Evolutionary conservation across 352 stramenopile genomes (phyloP), one percentile per base, ranked within the genome.

Genomic region (Phytophthora foliorum): DNA sequence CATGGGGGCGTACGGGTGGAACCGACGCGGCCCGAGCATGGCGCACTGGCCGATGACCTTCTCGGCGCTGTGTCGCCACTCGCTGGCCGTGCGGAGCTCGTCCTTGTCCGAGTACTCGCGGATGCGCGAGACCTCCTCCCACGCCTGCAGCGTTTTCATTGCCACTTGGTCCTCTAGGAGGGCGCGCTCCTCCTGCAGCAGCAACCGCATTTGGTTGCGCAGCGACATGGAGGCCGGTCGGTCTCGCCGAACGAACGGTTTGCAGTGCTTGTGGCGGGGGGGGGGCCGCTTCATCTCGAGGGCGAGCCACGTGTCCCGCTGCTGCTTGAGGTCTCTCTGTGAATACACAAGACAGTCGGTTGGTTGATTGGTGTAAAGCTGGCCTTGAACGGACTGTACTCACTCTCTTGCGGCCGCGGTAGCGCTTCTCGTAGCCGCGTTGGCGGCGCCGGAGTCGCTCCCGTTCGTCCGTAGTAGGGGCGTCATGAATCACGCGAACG

Each of bases 361-460:
- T 57, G 32, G 24, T 63, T 63, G 60, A 24, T 45, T 45, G 17
- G n/a, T 14, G 19, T 8, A 25, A 27, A 48, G 19, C 41, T 48
- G n/a, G 4, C 6, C 4, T 7, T 48, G n/a, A 5, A 48, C n/a
- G 2, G 8, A 48, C n/a, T 2, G 41, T 58, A 81, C 80, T 65
- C 63, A 89, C 76, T 58, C 65, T 71, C 49, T 78, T 79, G 60
- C 74, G 80, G 34, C 57, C 44, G 16, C 77, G 74, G 56, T 84
- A 84, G 17, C 63, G 57, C 50, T 82, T 80, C 54, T 84, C 77
- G 58, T 84, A 84, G 17, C 57, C 49, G 16, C 77, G 66, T 58
- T 84, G 77, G 19, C 77, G 77, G 13, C 57, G 50, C 25, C 77
- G 69, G 39, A 81, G 70, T 13, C 64, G 69, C 25, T 84, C 76